Evolutionary conservation across 768 basidiomycete genomes (phyloP).

Genomic region (Serendipita sp.): DNA sequence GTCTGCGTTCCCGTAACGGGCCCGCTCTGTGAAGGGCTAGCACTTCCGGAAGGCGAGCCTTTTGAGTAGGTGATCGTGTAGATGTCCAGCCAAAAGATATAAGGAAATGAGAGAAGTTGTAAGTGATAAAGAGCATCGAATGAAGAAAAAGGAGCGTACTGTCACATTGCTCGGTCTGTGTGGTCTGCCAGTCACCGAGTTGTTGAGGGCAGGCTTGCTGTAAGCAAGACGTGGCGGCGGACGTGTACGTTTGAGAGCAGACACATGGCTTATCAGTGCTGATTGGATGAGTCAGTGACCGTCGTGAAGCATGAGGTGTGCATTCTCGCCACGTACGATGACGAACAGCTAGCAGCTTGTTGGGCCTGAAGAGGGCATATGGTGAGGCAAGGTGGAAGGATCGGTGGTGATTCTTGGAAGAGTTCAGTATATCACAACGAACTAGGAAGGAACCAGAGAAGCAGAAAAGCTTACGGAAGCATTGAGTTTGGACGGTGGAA

Average conservation of each 20-base stretch:
- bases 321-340: neutral
- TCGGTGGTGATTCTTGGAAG: neutral
- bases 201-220: neutral
- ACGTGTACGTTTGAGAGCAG: neutral
- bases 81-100: no score
- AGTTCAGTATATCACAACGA: neutral
- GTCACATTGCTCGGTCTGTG: neutral
- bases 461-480: neutral
- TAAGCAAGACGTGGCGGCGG: neutral
- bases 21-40: no score
- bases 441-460: no score
- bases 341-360: neutral
- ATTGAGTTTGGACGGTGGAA: neutral
- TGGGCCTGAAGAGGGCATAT: neutral
- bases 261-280: neutral
- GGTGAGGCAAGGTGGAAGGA: neutral
- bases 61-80: no score
- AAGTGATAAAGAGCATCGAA: neutral
- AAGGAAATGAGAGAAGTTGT: neutral
- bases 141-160: neutral
- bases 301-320: neutral
- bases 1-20: no score
- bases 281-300: neutral
- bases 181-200: neutral
- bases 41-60: no score